These are phyloP conservation scores for Boehmeria nivea DNA, from an alignment of 306 rosid species.

Conservation along the genomic window DNA sequence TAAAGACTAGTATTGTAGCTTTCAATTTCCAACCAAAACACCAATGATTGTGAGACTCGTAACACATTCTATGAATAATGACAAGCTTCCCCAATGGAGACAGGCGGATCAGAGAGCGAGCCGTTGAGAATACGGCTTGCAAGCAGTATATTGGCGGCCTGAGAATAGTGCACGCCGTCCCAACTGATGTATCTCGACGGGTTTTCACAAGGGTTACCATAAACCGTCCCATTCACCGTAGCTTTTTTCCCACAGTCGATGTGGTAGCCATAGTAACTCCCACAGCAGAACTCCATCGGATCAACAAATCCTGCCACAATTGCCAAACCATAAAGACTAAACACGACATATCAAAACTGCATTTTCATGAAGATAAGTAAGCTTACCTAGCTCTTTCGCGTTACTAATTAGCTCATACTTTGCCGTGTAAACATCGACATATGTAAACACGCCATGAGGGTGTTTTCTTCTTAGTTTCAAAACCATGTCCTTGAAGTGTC, in stretches of 20 bases:
- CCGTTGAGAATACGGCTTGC: conserved; percentile 51
- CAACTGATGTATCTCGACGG: conserved; percentile 70
- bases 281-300: conserved; percentile 81
- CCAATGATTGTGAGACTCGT: background rate
- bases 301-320: conserved; percentile 57
- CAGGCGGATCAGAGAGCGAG: conserved; percentile 60
- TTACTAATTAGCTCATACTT: conserved; percentile 55
- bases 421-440: conserved; percentile 61
- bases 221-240: conserved; percentile 59
- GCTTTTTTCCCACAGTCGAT: conserved; percentile 59
- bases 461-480: conserved; percentile 33
- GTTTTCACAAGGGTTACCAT: conserved; percentile 65
- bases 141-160: conserved; percentile 64
- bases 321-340: background rate
- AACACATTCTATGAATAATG: conserved; percentile 5
- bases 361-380: background rate
- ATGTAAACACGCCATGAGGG: conserved; percentile 52
- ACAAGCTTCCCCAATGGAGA: conserved; percentile 58
- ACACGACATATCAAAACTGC: too few species aligned
- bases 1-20: background rate
- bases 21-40: background rate
- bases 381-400: conserved; percentile 51
- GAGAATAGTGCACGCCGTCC: conserved; percentile 89
- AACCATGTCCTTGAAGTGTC: conserved; percentile 50
- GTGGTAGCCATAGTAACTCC: conserved; percentile 63